Base-by-base conservation (phyloP, 495 filamentous ascomycete species). In the Sordaria brevicollis region DNA sequence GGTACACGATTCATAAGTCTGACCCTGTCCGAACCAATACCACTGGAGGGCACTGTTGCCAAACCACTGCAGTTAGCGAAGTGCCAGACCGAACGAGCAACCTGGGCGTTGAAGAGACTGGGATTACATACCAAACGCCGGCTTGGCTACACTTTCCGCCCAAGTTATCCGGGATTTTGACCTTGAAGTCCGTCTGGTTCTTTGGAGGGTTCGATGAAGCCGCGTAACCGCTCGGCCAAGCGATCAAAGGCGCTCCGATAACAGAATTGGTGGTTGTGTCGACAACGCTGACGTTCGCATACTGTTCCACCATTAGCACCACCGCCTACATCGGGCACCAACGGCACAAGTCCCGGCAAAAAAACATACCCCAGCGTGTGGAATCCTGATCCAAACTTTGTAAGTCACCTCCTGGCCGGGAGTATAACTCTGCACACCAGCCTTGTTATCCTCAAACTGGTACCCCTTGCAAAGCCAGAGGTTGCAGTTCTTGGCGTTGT, bases 1-100 rank as follows among this genome's bases (percentile, higher is more conserved):
- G 72, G 91, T 75, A 75, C 90, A 92, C 49, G 85, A 85, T 84
- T 92, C 88, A 72, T 92, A 92, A 34, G 90, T 91, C 83, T 93
- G 90, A 65, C 86, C 84, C 37, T 89, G 86, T 8, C 83, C 85
- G 43, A 83, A 82, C 67, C 89, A 89, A 73, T 87, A 88, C 90
- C 90, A 93, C 76, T 92, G 89, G 34, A 92, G 81, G 31, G 89
- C 81, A 38, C 9, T 36, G 19, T 71, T 35, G 72, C 9, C 19
- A 49, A 49, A 0, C 41, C 41, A 49, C 4, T 2, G 41, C 41
- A 13, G 41, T 35, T 8, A 15, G 36, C n/a, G n/a, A n/a, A n/a
- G n/a, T n/a, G n/a, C n/a, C n/a, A 41, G 29, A 15, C 25, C 66
- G 33, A 67, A 35, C 34, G 37, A 33, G 29, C 6, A 19, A 7